Evolutionary conservation across 1,139 yeast genomes (phyloP).

Genomic region (Blastobotrys malaysiensis): DNA sequence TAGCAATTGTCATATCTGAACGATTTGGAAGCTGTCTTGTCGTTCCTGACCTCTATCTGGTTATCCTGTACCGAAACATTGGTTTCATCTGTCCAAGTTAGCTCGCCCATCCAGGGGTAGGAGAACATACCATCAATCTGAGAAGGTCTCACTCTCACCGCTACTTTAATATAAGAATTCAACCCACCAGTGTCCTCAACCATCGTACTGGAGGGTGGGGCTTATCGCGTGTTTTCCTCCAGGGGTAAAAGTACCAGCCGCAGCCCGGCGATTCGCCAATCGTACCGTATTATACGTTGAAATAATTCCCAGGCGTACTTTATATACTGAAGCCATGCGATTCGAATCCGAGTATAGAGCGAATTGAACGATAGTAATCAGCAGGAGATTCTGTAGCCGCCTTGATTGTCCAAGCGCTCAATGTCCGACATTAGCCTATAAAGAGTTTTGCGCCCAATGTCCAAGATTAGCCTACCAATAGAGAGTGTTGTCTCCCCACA

Average conservation of each 20-base stretch:
- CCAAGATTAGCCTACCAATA: too few relatives aligned
- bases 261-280: too few relatives aligned
- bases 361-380: too few relatives aligned
- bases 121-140: background rate
- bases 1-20: conserved; percentile 13
- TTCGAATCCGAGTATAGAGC: too few relatives aligned
- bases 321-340: too few relatives aligned
- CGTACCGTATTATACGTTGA: background rate
- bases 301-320: background rate
- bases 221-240: background rate
- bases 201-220: background rate
- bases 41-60: background rate
- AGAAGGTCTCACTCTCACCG: background rate
- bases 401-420: too few relatives aligned
- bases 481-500: too few relatives aligned
- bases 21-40: background rate
- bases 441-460: too few relatives aligned
- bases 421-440: too few relatives aligned
- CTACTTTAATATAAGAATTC: background rate
- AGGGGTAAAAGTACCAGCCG: background rate
- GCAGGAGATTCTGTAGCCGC: too few relatives aligned
- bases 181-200: background rate
- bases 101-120: background rate
- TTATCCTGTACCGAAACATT: background rate
- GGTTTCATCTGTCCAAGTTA: background rate